phyloP scores from a whole-genome alignment of 805 yeast species.

The Candida glaebosa region DNA sequence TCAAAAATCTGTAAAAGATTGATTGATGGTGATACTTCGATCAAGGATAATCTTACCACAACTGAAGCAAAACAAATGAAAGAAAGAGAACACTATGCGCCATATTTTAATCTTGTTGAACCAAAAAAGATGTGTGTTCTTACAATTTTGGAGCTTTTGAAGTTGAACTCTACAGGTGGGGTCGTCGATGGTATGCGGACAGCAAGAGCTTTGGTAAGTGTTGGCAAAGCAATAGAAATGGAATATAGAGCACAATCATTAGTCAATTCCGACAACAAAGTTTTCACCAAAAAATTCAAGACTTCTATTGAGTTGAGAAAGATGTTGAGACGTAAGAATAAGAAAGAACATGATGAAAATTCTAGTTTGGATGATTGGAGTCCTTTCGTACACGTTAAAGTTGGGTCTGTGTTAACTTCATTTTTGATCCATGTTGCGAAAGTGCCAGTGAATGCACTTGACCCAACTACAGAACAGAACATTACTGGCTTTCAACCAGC shows the following conservation, averaged over 20 bases:
- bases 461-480: constrained; percentile 68
- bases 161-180: constrained; percentile 71
- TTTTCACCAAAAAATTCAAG: constrained; percentile 38
- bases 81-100: constrained; percentile 62
- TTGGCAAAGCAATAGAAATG: constrained; percentile 80
- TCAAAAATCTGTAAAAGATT: constrained; percentile 51
- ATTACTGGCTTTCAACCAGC: constrained; percentile 85
- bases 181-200: constrained; percentile 78
- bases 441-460: constrained; percentile 72
- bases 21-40: constrained; percentile 22
- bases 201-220: constrained; percentile 73
- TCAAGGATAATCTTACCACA: constrained; percentile 13
- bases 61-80: constrained; percentile 24
- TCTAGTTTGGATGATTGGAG: constrained; percentile 21
- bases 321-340: constrained; percentile 28
- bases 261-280: constrained; percentile 52
- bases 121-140: constrained; percentile 82
- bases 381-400: constrained; percentile 44
- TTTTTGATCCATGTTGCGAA: constrained; percentile 78
- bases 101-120: constrained; percentile 66
- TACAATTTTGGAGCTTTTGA: constrained; percentile 77
- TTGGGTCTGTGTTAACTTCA: constrained; percentile 79
- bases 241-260: constrained; percentile 75
- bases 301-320: constrained; percentile 48
- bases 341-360: constrained; percentile 6